phyloP scores from a whole-genome alignment of 1,284 basidiomycete species.

The Papiliotrema laurentii region DNA sequence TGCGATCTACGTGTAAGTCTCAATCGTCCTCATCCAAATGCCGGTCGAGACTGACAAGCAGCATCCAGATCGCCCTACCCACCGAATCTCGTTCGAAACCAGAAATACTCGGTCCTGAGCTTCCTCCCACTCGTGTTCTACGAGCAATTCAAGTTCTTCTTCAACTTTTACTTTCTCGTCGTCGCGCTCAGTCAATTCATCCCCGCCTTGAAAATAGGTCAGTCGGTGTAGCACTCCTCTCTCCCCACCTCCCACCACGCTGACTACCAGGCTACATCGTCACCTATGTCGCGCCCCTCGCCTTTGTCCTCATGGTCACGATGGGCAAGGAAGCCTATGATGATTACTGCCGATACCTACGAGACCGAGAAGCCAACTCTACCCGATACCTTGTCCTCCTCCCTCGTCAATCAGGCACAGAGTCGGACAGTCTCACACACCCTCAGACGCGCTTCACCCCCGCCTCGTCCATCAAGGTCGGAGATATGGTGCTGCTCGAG shows the following conservation, averaged over 20 bases:
- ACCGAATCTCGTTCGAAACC: slow-evolving; percentile 88
- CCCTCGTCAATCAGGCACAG: slow-evolving; percentile 45
- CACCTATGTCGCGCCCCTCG: slow-evolving; percentile 93
- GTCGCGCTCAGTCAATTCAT: slow-evolving; percentile 95
- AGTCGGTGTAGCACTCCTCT: slow-evolving; percentile 27
- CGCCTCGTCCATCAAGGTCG: slow-evolving; percentile 82
- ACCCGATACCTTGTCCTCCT: slow-evolving; percentile 81
- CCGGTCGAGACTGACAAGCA: slow-evolving; percentile 3
- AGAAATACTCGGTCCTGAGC: slow-evolving; percentile 93
- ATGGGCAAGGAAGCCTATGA: slow-evolving; percentile 99
- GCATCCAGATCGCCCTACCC: slow-evolving; percentile 45
- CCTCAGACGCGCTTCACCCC: slow-evolving; percentile 63
- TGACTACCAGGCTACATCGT: slow-evolving; percentile 74
- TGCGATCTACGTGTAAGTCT: slow-evolving; percentile 64
- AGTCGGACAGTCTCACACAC: slow-evolving; percentile 26
- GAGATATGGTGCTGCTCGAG: slow-evolving; percentile 85
- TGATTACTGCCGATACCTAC: slow-evolving; percentile 86
- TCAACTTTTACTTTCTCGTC: slow-evolving; percentile 97
- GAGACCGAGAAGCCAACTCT: slow-evolving; percentile 93
- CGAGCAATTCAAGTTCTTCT: slow-evolving; percentile 99
- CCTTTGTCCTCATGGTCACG: slow-evolving; percentile 89
- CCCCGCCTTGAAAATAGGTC: slow-evolving; percentile 91
- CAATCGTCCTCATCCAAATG: neutral
- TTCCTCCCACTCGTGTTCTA: slow-evolving; percentile 97
- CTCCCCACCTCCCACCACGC: slow-evolving; percentile 33